Conservation (phyloP, 805 yeast species). For the Saccharomycopsis synnaedendra region DNA sequence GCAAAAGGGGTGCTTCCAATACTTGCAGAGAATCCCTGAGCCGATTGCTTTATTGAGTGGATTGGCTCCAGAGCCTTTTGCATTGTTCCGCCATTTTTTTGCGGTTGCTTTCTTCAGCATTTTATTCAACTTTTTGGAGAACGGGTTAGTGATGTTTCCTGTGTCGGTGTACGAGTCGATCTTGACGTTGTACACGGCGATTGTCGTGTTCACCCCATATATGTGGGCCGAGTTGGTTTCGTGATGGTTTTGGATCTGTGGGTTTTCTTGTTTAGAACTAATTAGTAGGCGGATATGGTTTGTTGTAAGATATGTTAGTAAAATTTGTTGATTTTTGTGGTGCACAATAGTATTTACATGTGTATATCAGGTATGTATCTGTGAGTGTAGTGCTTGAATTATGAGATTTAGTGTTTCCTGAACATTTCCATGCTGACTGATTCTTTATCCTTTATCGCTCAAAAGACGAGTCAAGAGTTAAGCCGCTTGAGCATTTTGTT, state of each 20-base stretch:
- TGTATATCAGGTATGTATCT: too few species aligned
- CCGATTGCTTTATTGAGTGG: slow-evolving; percentile 85
- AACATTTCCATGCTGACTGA: too few species aligned
- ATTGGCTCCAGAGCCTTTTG: slow-evolving; percentile 59
- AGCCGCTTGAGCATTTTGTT: too few species aligned
- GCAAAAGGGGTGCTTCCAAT: slow-evolving; percentile 82
- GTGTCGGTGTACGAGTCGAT: slow-evolving; percentile 60
- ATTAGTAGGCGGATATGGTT: too few species aligned
- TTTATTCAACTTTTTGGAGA: slow-evolving; percentile 48
- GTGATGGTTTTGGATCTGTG: neutral
- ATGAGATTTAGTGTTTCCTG: too few species aligned
- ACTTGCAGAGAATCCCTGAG: slow-evolving; percentile 63
- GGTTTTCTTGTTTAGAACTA: too few species aligned
- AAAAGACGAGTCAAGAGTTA: too few species aligned
- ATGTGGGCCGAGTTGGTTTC: slow-evolving; percentile 40
- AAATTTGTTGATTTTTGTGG: too few species aligned
- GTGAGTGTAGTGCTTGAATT: too few species aligned
- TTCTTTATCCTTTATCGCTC: too few species aligned
- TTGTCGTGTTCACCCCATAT: slow-evolving; percentile 70
- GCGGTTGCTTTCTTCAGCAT: slow-evolving; percentile 83
- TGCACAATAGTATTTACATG: too few species aligned
- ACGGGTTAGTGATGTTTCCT: slow-evolving; percentile 61
- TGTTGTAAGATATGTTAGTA: too few species aligned
- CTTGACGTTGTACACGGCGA: slow-evolving; percentile 61
- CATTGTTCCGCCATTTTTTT: slow-evolving; percentile 77